Evolutionary conservation across 2,329 filamentous ascomycete genomes (phyloP).

Genomic region (Colletotrichum sp.): DNA sequence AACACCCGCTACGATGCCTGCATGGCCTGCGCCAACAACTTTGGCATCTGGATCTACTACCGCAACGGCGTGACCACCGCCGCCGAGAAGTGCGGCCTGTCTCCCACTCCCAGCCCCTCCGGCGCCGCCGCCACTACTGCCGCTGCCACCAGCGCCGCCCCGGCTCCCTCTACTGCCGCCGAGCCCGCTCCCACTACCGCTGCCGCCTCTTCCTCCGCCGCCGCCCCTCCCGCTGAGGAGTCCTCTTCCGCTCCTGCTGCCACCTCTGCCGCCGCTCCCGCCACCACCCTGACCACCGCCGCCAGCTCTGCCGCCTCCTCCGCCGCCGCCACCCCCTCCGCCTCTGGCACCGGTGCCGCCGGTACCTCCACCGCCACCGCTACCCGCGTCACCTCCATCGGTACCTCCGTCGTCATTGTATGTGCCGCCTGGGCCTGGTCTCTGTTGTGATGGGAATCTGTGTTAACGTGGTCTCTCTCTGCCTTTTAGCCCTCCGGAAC

Average conservation of each 20-base stretch:
- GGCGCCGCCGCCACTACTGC: constrained; percentile 1
- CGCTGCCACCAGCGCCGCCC: background rate
- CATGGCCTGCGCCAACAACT: constrained; percentile 46
- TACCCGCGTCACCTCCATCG: constrained; percentile 5
- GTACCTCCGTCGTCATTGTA: constrained; percentile 11
- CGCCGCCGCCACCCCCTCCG: background rate
- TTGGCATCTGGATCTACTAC: constrained; percentile 51
- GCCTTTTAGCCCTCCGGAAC: constrained; percentile 5
- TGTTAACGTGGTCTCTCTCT: background rate
- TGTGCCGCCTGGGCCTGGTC: constrained; percentile 12
- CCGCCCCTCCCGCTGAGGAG: background rate
- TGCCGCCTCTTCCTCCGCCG: background rate
- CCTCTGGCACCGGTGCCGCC: background rate
- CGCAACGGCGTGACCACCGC: constrained; percentile 35
- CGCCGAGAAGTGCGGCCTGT: constrained; percentile 26
- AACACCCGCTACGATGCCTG: constrained; percentile 44
- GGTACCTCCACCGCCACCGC: background rate
- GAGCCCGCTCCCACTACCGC: background rate
- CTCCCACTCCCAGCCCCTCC: constrained; percentile 5
- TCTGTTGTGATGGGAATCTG: background rate
- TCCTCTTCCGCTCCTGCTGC: background rate
- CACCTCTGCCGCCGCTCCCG: background rate
- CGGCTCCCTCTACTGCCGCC: background rate
- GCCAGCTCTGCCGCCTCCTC: background rate
- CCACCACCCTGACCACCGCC: constrained; percentile 1